Evolutionary conservation across 129 eudicot genomes (phyloP).

Genomic region (Solidago caesia): DNA sequence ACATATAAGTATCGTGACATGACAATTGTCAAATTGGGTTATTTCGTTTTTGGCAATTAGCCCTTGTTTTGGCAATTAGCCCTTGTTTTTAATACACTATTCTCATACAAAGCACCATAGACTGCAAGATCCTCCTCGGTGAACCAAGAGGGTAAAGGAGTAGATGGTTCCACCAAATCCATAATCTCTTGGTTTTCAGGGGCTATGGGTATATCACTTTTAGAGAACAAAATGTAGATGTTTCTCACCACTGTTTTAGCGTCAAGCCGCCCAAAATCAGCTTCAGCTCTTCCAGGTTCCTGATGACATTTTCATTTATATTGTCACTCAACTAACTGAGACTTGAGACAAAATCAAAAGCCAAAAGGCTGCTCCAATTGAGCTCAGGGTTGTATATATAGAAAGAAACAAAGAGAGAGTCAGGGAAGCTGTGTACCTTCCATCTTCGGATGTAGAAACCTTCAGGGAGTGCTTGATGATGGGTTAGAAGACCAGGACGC

Average conservation of each 20-base stretch:
- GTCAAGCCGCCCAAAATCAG: slow-evolving; percentile 50
- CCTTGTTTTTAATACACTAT: too few species aligned
- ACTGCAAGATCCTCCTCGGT: slow-evolving; percentile 50
- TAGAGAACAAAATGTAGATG: slow-evolving; percentile 52
- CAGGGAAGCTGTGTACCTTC: slow-evolving; percentile 27
- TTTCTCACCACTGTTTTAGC: slow-evolving; percentile 46
- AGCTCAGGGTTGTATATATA: too few species aligned
- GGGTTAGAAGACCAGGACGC: slow-evolving; percentile 20
- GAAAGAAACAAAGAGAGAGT: too few species aligned
- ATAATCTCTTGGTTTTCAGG: slow-evolving; percentile 47
- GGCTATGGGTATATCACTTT: slow-evolving; percentile 52
- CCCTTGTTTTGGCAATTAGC: too few species aligned
- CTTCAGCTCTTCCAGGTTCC: slow-evolving; percentile 65
- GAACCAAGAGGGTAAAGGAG: slow-evolving; percentile 57
- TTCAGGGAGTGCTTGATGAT: slow-evolving; percentile 33
- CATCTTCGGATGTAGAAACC: slow-evolving; percentile 51
- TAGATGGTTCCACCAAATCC: slow-evolving; percentile 50
- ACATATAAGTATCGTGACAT: too few species aligned
- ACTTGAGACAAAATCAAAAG: too few species aligned
- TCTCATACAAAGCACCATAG: slow-evolving; percentile 44
- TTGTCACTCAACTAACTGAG: not conserved
- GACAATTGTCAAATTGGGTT: too few species aligned
- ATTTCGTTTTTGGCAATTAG: too few species aligned
- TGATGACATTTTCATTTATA: not conserved
- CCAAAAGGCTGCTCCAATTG: too few species aligned